Evolutionary conservation across 352 stramenopile genomes (phyloP), one percentile per base, ranked within the genome.

Genomic region (Phytophthora litchii): DNA sequence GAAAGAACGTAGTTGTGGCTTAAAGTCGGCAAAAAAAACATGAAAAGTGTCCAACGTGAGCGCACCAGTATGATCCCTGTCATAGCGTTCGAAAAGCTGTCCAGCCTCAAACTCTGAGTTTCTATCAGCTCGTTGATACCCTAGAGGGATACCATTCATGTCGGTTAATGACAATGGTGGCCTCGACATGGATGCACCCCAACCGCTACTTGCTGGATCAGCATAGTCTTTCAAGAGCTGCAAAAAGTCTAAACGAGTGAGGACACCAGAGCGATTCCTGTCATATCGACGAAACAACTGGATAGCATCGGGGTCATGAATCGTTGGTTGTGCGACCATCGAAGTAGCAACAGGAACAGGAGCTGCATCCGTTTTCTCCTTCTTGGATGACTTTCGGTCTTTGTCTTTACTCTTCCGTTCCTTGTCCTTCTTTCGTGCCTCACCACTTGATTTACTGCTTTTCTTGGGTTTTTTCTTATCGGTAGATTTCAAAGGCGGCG

Each of bases 31-130:
- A 47, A 91, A 92, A 56, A 94, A 94, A 29, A 60, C 47, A 19
- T 83, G 76, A 20, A 94, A 94, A 32, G 70, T 72, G 42, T 88
- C 77, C 43, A 92, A 54, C 9, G 74, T 78, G 20, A 94, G 72
- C 31, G 77, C 71, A 0, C 83, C 83, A 0, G 57, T 70, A 31
- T 73, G 83, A 27, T 89, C 72, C 13, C 53, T 76, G 52, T 94
- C 85, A 51, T 92, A 94, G 11, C 83, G 70, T 59, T 91, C 85
- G 52, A 94, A 94, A 14, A 94, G 68, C 60, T 94, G 85, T 1
- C 85, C 83, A 34, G 85, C 85, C 40, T 94, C 85, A 56, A 94
- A 94, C 61, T 94, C 85, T 10, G 81, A 89, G 67, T 94, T 94
- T 36, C 67, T 72, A 10, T 83, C 75, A 23, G 83, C 76, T 23